phyloP scores from a whole-genome alignment of 1,284 basidiomycete species.

The Sparassis latifolia region DNA sequence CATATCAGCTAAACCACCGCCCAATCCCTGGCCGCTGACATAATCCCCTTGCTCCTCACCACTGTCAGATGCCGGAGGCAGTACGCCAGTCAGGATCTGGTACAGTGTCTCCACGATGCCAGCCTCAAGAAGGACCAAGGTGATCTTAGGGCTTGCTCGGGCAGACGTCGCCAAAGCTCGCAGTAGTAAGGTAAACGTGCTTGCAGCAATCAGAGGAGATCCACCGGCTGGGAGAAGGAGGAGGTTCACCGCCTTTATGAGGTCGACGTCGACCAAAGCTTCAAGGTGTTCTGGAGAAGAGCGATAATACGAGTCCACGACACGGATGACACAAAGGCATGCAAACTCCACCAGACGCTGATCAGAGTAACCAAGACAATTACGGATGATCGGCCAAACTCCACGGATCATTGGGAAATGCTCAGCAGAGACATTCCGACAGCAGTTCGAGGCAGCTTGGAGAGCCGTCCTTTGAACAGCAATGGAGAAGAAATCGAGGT shows the following conservation, averaged over 20 bases:
- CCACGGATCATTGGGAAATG: slow-evolving; percentile 83
- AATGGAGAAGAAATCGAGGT: slow-evolving; percentile 95
- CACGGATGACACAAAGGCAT: slow-evolving; percentile 87
- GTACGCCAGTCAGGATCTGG: slow-evolving; percentile 88
- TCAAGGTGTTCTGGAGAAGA: slow-evolving; percentile 82
- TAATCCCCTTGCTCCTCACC: slow-evolving; percentile 62
- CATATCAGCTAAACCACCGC: slow-evolving; percentile 88
- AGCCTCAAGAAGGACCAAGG: slow-evolving; percentile 80
- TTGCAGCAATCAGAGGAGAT: slow-evolving; percentile 75
- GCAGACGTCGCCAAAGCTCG: slow-evolving; percentile 83
- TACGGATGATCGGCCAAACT: slow-evolving; percentile 89
- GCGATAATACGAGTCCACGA: slow-evolving; percentile 86
- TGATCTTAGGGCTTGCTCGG: slow-evolving; percentile 80
- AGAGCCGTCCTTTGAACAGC: slow-evolving; percentile 93
- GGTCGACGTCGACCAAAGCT: slow-evolving; percentile 73
- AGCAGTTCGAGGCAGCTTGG: slow-evolving; percentile 95
- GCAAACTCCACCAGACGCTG: slow-evolving; percentile 92
- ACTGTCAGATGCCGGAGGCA: slow-evolving; percentile 57
- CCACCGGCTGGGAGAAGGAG: slow-evolving; percentile 84
- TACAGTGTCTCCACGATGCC: slow-evolving; percentile 88
- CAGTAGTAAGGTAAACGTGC: slow-evolving; percentile 85
- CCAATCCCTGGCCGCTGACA: slow-evolving; percentile 63
- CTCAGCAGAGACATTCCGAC: slow-evolving; percentile 82
- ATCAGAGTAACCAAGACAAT: slow-evolving; percentile 86
- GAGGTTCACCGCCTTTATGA: slow-evolving; percentile 79